Evolutionary conservation across 345 rosid genomes (phyloP), one percentile per base, ranked within the genome.

Genomic region (Eucalyptus albens): DNA sequence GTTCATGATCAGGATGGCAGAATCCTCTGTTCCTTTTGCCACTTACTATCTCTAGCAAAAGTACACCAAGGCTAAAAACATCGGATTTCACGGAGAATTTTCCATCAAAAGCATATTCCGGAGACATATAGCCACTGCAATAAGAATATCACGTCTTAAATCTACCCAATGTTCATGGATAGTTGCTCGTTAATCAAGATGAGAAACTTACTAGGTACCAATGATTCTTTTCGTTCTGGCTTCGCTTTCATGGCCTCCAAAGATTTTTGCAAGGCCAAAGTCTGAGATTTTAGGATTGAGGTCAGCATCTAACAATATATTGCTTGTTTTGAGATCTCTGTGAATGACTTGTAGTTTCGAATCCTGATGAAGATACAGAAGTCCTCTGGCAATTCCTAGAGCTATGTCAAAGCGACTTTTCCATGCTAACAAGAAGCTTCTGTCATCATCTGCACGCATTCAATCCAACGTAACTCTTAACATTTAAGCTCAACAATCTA

Each of bases 11-110:
- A 44, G 45, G 45, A 44, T 44, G 45, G 45, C 45, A 44, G 45
- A 44, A 44, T 44, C 45, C 45, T 69, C 90, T 94, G 50, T 93
- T 94, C 89, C 91, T 93, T 87, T 91, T 91, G 65, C 97, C 95
- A 55, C 93, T 93, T 31, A 94, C 50, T 11, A 93, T 92, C 93
- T 65, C 77, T 65, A 65, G 77, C 77, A 65, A 65, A 65, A 15
- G 9, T 65, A 65, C 77, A 65, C 77, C 77, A n/a, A 65, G 77
- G 37, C 77, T 65, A 65, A 65, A 65, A n/a, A 65, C 21, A 15
- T 65, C 77, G 40, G 40, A 65, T 87, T 93, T 94, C 37, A n/a
- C 40, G 0, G 77, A 65, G 77, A 65, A 65, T n/a, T 65, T 65
- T 65, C 77, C 40, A n/a, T 65, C 77, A n/a, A 65, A 65, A 65